These are phyloP conservation scores for Colletotrichum sp. DNA, from an alignment of 2,329 filamentous ascomycete genomes.

Conservation along the genomic window DNA sequence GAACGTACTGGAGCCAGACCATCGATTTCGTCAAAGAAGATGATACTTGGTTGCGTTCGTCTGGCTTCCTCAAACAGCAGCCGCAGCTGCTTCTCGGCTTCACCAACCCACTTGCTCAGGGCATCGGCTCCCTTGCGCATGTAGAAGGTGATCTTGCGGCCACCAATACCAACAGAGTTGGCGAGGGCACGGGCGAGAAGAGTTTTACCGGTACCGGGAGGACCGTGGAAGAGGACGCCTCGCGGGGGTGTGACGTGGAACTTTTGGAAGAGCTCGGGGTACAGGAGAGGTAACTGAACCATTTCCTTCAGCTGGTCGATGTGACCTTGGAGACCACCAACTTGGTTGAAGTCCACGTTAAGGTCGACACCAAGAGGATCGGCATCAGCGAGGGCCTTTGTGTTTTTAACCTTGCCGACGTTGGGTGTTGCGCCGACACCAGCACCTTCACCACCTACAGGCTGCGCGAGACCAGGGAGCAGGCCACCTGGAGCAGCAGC, in stretches of 20 bases:
- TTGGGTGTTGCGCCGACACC: conserved; percentile 68
- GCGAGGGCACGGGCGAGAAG: conserved; percentile 92
- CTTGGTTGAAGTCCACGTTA: conserved; percentile 91
- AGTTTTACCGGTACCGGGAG: conserved; percentile 97
- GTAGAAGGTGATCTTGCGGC: conserved; percentile 96
- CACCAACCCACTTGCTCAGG: conserved; percentile 97
- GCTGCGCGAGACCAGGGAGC: conserved; percentile 41
- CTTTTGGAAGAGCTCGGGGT: conserved; percentile 89
- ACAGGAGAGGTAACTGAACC: conserved; percentile 92
- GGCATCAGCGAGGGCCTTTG: conserved; percentile 88
- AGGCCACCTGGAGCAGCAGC: conserved; percentile 50
- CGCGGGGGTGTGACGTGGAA: conserved; percentile 94
- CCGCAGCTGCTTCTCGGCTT: conserved; percentile 93
- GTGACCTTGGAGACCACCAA: conserved; percentile 90
- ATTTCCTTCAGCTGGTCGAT: conserved; percentile 99
- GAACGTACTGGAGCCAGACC: conserved; percentile 94
- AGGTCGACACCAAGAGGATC: conserved; percentile 93
- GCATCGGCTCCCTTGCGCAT: conserved; percentile 99
- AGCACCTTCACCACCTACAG: conserved; percentile 29
- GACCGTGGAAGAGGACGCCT: conserved; percentile 95
- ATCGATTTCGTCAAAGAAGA: conserved; percentile 99
- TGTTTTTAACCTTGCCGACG: conserved; percentile 92
- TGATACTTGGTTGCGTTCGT: conserved; percentile 96
- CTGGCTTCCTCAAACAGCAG: conserved; percentile 94
- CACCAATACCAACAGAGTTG: conserved; percentile 86